phyloP scores from a whole-genome alignment of 345 rosid genomes.

The Hibiscus trionum region DNA sequence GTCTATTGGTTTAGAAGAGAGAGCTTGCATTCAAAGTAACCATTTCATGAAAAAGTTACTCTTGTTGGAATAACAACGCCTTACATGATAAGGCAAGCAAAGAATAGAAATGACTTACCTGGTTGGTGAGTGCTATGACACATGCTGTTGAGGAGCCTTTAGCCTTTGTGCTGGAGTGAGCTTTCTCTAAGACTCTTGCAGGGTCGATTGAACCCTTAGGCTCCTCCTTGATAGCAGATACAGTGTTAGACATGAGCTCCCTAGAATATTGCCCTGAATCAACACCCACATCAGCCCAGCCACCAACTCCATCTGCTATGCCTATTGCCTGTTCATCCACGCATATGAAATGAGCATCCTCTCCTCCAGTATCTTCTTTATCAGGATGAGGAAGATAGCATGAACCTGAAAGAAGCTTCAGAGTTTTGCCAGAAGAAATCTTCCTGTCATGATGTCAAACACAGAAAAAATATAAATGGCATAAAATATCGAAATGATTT shows the following conservation, averaged over 20 bases:
- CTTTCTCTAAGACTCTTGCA: constrained; percentile 82
- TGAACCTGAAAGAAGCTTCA: constrained; percentile 81
- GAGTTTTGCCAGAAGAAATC: constrained; percentile 32
- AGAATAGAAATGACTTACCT: constrained; percentile 31
- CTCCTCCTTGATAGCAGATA: constrained; percentile 68
- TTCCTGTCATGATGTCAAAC: constrained; percentile 30
- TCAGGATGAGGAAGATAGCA: constrained; percentile 97
- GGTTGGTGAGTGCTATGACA: constrained; percentile 80
- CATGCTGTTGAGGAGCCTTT: constrained; percentile 96
- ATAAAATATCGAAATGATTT: neutral
- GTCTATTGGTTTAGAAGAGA: neutral
- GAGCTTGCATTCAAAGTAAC: neutral
- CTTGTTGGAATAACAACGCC: neutral
- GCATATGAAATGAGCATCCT: constrained; percentile 96
- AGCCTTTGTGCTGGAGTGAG: constrained; percentile 81
- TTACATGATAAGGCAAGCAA: neutral
- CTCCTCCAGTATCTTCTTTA: constrained; percentile 98
- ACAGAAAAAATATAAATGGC: neutral
- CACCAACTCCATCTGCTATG: constrained; percentile 99
- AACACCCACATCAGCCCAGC: constrained; percentile 93
- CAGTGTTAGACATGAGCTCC: constrained; percentile 92
- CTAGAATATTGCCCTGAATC: constrained; percentile 79
- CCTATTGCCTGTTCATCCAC: constrained; percentile 78
- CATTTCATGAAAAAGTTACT: neutral
- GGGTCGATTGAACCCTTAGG: constrained; percentile 85